Percentiles rank a stretch among this genome's conserved stretches.
Conservation (phyloP, 345 rosid genomes). For the Salix arbutifolia region DNA sequence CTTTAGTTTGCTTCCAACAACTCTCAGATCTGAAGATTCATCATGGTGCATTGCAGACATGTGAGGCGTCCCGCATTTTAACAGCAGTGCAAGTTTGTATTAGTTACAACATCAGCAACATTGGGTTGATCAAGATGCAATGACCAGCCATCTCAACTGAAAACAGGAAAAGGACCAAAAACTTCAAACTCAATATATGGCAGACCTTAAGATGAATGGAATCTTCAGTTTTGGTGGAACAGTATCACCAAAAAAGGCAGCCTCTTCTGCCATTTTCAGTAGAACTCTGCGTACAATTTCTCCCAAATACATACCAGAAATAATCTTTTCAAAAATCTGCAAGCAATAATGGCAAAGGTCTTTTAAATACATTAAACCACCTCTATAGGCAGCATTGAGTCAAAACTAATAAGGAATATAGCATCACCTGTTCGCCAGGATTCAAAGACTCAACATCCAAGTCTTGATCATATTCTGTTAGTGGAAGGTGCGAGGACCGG, state of each 20-base stretch:
- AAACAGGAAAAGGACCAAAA: background rate
- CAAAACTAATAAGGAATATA: background rate
- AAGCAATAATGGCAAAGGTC: conserved; percentile 2
- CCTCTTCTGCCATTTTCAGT: conserved; percentile 80
- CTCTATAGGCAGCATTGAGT: background rate
- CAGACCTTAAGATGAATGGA: conserved; percentile 63
- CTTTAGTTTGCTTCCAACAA: conserved; percentile 52
- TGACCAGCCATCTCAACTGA: background rate
- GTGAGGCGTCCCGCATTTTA: conserved; percentile 53
- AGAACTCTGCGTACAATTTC: conserved; percentile 85
- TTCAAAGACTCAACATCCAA: conserved; percentile 80
- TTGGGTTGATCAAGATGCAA: background rate
- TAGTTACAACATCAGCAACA: background rate
- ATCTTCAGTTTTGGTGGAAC: conserved; percentile 66
- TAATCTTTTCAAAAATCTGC: conserved; percentile 85
- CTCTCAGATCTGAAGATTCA: conserved; percentile 58
- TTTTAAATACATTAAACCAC: background rate
- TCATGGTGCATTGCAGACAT: conserved; percentile 90
- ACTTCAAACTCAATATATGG: background rate
- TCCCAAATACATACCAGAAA: conserved; percentile 98
- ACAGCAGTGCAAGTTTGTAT: background rate
- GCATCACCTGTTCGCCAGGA: conserved; percentile 84
- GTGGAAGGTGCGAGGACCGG: conserved; percentile 82
- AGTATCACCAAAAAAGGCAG: conserved; percentile 70
- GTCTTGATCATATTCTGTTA: conserved; percentile 68